phyloP scores from a whole-genome alignment of 1,284 basidiomycete species.

The Cutaneotrichosporon mucoides region DNA sequence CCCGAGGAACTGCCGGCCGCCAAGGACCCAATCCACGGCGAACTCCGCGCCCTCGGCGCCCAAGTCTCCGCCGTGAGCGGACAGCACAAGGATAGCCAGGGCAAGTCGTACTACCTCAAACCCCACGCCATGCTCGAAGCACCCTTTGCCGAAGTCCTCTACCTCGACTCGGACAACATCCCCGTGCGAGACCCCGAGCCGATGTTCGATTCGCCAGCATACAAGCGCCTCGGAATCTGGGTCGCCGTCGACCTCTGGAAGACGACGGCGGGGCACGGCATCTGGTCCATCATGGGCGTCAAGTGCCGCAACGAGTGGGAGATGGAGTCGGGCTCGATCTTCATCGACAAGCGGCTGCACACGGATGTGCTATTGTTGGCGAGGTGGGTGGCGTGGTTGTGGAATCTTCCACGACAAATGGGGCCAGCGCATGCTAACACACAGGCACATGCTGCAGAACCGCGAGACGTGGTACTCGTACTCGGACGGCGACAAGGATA shows the following conservation, averaged over 20 bases:
- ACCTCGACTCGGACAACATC: slow-evolving; percentile 52
- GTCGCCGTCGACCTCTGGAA: slow-evolving; percentile 49
- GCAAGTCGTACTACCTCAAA: slow-evolving; percentile 52
- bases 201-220: slow-evolving; percentile 50
- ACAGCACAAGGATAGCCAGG: slow-evolving; percentile 41
- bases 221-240: slow-evolving; percentile 45
- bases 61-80: slow-evolving; percentile 44
- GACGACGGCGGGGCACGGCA: slow-evolving; percentile 48
- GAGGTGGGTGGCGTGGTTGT: slow-evolving; percentile 17
- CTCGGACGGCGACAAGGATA: slow-evolving; percentile 55
- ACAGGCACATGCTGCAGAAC: slow-evolving; percentile 47
- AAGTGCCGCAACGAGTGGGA: slow-evolving; percentile 55
- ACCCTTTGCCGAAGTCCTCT: slow-evolving; percentile 51
- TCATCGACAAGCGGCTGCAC: slow-evolving; percentile 52
- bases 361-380: slow-evolving; percentile 50
- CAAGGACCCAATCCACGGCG: slow-evolving; percentile 38
- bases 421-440: no score
- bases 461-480: slow-evolving; percentile 52
- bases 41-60: slow-evolving; percentile 44
- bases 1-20: slow-evolving; percentile 46
- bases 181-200: slow-evolving; percentile 48
- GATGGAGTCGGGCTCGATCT: slow-evolving; percentile 52
- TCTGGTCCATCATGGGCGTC: slow-evolving; percentile 52
- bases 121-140: slow-evolving; percentile 51
- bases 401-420: no score